phyloP scores from a whole-genome alignment of 1,284 basidiomycete species.

The Marasmius oreades region DNA sequence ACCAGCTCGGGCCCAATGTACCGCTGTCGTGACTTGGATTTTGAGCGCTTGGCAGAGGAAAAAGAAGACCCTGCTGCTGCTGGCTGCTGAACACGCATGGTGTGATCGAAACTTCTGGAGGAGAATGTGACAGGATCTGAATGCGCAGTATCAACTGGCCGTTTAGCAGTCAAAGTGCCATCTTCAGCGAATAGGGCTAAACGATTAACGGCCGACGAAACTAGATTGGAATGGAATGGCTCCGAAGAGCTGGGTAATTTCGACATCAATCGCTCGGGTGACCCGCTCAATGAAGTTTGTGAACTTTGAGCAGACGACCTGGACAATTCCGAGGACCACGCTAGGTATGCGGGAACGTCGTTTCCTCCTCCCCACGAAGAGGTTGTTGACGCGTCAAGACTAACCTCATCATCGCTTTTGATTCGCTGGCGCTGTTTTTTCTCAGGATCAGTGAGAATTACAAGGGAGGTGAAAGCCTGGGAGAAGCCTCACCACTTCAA shows the following conservation, averaged over 20 bases:
- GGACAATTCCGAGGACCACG: slow-evolving; percentile 14
- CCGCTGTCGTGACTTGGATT: slow-evolving; percentile 1
- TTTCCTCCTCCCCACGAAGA: slow-evolving; percentile 4
- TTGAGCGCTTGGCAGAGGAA: slow-evolving; percentile 2
- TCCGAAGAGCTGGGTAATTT: slow-evolving; percentile 9
- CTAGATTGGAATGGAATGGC: background rate
- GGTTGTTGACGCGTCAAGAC: slow-evolving; percentile 10
- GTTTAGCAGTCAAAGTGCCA: background rate
- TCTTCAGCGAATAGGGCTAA: background rate
- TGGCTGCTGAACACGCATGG: background rate
- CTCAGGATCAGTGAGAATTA: background rate
- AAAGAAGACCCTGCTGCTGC: background rate
- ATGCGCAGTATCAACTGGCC: background rate
- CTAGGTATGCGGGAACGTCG: slow-evolving; percentile 8
- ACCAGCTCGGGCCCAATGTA: slow-evolving; percentile 47
- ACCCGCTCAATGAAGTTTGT: slow-evolving; percentile 8
- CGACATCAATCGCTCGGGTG: slow-evolving; percentile 7
- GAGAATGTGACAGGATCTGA: background rate
- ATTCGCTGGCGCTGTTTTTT: slow-evolving; percentile 5
- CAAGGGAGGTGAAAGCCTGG: background rate
- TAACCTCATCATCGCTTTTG: slow-evolving; percentile 11
- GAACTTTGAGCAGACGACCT: slow-evolving; percentile 16
- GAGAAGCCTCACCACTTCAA: slow-evolving; percentile 10
- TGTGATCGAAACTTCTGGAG: background rate
- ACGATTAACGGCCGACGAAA: slow-evolving; percentile 3